A percentile compares a stretch with the other conserved stretches of the same genome.
Evolutionary conservation across 2,329 filamentous ascomycete genomes (phyloP).

Genomic region (Purpureocillium lavendulum): DNA sequence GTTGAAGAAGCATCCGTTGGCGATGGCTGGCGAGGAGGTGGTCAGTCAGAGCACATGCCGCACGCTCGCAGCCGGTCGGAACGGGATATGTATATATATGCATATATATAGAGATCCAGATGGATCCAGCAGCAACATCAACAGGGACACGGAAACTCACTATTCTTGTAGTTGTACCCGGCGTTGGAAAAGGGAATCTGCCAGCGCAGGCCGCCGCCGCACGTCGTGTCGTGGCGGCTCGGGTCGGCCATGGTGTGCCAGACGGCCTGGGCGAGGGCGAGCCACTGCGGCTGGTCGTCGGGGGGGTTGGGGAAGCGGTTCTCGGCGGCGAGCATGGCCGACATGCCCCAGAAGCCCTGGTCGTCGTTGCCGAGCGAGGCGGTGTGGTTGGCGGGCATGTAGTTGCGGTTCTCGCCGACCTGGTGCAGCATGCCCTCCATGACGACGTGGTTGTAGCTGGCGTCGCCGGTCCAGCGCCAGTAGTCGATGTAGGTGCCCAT

Average conservation of each 20-base stretch:
- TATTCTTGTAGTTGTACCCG: constrained; percentile 71
- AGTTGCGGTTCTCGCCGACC: constrained; percentile 46
- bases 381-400: constrained; percentile 52
- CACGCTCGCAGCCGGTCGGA: too few species aligned
- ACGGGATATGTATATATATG: too few species aligned
- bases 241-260: constrained; percentile 52
- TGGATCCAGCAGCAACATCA: background rate
- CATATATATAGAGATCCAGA: too few species aligned
- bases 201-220: constrained; percentile 65
- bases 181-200: constrained; percentile 68
- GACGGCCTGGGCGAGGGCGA: constrained; percentile 60
- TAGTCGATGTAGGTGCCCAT: constrained; percentile 64
- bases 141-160: too few species aligned
- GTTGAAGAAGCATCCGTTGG: constrained; percentile 57
- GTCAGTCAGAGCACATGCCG: constrained; percentile 2
- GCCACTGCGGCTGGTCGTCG: constrained; percentile 45
- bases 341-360: constrained; percentile 62
- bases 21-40: constrained; percentile 33
- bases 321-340: constrained; percentile 60
- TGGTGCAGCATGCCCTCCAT: constrained; percentile 51
- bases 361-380: constrained; percentile 60
- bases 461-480: constrained; percentile 59
- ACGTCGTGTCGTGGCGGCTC: constrained; percentile 56
- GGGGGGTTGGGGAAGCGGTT: constrained; percentile 53
- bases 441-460: constrained; percentile 51